Evolutionary conservation across 441 rosid species (phyloP).

Genomic region (Adansonia grandidieri): DNA sequence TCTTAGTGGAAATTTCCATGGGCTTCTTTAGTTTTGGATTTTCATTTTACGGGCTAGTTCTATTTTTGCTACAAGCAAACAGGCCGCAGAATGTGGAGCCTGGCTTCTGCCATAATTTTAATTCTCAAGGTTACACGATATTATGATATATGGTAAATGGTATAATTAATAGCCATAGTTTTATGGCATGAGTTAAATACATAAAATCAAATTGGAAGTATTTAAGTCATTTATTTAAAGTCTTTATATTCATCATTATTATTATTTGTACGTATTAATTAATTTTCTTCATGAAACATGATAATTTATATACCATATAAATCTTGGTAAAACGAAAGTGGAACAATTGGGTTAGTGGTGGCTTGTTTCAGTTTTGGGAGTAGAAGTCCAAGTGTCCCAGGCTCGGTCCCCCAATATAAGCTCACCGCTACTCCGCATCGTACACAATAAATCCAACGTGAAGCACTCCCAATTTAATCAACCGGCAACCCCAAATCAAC

Average conservation of each 20-base stretch:
- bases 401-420: not conserved
- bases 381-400: not conserved
- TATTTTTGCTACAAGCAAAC: not conserved
- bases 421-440: not conserved
- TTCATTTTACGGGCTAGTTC: not conserved
- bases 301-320: not conserved
- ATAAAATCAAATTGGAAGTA: too few relatives aligned
- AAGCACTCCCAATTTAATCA: not conserved
- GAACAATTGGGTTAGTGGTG: conserved; percentile 7
- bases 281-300: not conserved
- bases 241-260: too few relatives aligned
- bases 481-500: not conserved
- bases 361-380: not conserved
- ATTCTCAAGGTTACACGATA: not conserved
- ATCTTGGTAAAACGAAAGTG: not conserved
- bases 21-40: not conserved
- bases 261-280: too few relatives aligned
- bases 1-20: not conserved
- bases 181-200: not conserved
- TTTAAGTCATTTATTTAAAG: too few relatives aligned
- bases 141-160: not conserved
- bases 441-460: not conserved
- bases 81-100: not conserved
- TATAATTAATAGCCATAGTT: too few relatives aligned
- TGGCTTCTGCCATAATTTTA: not conserved